Evolutionary conservation across 2,329 filamentous ascomycete species (phyloP).

Genomic region (Macrophomina tecta): DNA sequence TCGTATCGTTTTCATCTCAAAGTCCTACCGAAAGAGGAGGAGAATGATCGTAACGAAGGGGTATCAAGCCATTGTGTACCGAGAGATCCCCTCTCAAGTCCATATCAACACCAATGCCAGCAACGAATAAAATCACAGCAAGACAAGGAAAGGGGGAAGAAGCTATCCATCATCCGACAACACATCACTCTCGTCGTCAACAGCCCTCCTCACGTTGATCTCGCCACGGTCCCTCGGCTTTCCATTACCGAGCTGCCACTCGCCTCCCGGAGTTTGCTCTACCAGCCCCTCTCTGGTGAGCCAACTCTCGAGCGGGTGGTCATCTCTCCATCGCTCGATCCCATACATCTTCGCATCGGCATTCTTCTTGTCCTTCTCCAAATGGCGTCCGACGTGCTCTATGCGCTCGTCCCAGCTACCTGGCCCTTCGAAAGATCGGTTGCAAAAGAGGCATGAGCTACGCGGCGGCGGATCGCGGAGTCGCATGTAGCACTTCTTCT

Average conservation of each 20-base stretch:
- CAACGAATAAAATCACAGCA: neutral
- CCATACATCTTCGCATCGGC: conserved; percentile 29
- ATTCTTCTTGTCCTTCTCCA: conserved; percentile 62
- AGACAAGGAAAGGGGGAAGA: neutral
- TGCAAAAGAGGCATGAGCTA: conserved; percentile 71
- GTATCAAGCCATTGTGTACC: conserved; percentile 24
- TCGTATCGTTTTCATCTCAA: neutral
- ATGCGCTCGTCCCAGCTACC: conserved; percentile 80
- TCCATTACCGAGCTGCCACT: conserved; percentile 45
- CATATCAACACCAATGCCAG: neutral
- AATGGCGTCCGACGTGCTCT: conserved; percentile 85
- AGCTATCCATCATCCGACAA: neutral
- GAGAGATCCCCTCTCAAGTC: neutral
- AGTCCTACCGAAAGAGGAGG: neutral
- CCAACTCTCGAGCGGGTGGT: conserved; percentile 45
- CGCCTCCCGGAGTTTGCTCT: conserved; percentile 33
- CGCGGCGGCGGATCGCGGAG: conserved; percentile 66
- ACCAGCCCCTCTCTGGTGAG: conserved; percentile 48
- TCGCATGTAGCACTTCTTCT: conserved; percentile 63
- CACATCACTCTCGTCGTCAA: conserved; percentile 8
- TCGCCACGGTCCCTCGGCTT: neutral
- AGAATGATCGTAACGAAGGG: conserved; percentile 23
- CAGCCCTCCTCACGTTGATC: neutral
- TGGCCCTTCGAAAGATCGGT: conserved; percentile 64
- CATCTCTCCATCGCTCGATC: conserved; percentile 37